Percentiles rank a stretch among this genome's conserved stretches.
Conservation (phyloP, 345 rosid genomes). For the Angophora floribunda region DNA sequence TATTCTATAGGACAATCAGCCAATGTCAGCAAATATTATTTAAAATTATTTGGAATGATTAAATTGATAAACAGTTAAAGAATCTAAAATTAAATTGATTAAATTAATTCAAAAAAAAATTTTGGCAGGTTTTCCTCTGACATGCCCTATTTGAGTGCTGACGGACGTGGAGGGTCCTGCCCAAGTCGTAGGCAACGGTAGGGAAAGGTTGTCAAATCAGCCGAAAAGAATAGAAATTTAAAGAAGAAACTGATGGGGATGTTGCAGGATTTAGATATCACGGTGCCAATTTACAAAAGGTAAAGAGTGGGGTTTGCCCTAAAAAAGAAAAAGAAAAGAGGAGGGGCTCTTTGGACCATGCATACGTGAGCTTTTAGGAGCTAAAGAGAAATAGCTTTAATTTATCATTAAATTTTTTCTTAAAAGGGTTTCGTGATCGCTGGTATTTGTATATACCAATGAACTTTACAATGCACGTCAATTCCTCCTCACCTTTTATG, state of each 20-base stretch:
- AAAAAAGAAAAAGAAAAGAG: too few species aligned
- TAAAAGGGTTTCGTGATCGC: neutral
- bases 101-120: too few species aligned
- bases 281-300: neutral
- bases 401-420: neutral
- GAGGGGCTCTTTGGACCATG: neutral
- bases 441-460: neutral
- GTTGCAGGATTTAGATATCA: neutral
- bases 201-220: neutral
- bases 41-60: too few species aligned
- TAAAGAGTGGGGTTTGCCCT: too few species aligned
- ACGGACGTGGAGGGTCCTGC: neutral
- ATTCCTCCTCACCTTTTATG: neutral
- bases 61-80: too few species aligned
- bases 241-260: neutral
- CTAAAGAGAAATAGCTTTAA: neutral
- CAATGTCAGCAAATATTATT: too few species aligned
- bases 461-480: neutral
- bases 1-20: too few species aligned
- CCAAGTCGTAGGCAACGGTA: neutral
- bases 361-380: neutral
- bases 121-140: too few species aligned
- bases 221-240: neutral
- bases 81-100: too few species aligned
- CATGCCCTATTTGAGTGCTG: neutral